phyloP scores from a whole-genome alignment of 1,284 basidiomycete species.

The Ceratobasidium theobromae region DNA sequence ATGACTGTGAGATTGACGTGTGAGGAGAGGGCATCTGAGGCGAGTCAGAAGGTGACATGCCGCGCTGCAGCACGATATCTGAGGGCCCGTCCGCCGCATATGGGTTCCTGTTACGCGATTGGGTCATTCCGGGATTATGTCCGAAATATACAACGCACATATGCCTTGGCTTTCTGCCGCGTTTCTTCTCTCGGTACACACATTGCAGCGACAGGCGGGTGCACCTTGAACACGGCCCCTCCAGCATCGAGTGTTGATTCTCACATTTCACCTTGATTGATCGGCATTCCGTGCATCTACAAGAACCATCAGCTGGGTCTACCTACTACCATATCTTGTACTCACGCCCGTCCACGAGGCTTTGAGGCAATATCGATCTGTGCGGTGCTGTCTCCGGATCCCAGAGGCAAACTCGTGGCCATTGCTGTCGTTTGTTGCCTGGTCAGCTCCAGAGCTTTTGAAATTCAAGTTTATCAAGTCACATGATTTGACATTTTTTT shows the following conservation, averaged over 20 bases:
- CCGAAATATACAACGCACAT: background rate
- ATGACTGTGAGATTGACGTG: constrained; percentile 8
- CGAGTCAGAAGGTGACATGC: background rate
- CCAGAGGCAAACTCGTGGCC: background rate
- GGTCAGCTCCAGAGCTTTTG: too few species aligned
- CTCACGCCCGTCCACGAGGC: background rate
- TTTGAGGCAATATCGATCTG: background rate
- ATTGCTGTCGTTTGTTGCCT: background rate
- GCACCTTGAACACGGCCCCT: constrained; percentile 8
- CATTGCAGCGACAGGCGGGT: constrained; percentile 6
- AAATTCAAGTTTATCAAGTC: too few species aligned
- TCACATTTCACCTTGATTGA: constrained; percentile 28
- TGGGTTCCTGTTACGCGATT: constrained; percentile 19
- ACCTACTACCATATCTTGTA: background rate
- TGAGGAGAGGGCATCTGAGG: background rate
- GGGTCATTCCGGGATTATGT: background rate
- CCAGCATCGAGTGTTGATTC: constrained; percentile 13
- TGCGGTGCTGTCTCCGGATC: background rate
- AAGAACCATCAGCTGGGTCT: background rate
- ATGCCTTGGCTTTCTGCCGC: constrained; percentile 19
- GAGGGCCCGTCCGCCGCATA: constrained; percentile 19
- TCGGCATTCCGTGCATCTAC: constrained; percentile 21
- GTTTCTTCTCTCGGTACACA: constrained; percentile 26
- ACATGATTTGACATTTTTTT: too few species aligned
- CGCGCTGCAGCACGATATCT: constrained; percentile 21